Percentiles rank a stretch among this genome's conserved stretches.
Evolutionary conservation across 139 green algal genomes (phyloP).

Genomic region (Zygnema cylindricum): DNA sequence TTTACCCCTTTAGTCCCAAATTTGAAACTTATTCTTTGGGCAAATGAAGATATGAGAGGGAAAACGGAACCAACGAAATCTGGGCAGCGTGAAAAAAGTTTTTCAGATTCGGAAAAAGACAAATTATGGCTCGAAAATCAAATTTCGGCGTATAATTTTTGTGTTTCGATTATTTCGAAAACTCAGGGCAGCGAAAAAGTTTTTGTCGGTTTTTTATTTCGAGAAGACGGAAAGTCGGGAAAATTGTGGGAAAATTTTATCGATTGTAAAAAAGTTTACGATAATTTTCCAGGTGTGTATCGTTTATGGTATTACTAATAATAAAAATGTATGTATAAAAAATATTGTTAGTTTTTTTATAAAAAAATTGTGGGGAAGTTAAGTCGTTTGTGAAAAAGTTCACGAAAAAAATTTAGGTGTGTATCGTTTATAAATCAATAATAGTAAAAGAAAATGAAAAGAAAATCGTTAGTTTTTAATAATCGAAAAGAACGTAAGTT

Average conservation of each 20-base stretch:
- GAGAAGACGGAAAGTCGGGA: neutral
- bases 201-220: conserved; percentile 10
- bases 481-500: too few species aligned
- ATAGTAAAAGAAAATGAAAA: too few species aligned
- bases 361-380: neutral
- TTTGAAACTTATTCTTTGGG: neutral
- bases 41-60: neutral
- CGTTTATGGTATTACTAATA: neutral
- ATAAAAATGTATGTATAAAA: neutral
- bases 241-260: conserved; percentile 13
- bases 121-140: conserved; percentile 32
- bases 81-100: neutral
- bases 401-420: neutral
- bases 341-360: neutral
- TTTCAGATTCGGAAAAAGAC: neutral
- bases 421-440: too few species aligned
- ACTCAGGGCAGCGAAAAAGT: conserved; percentile 5
- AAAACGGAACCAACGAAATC: neutral
- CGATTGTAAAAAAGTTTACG: conserved; percentile 9
- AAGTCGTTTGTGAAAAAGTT: neutral
- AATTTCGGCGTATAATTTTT: conserved; percentile 9
- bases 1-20: neutral
- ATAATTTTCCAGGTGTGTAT: neutral
- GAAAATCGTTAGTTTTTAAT: too few species aligned
- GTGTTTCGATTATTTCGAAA: conserved; percentile 3